phyloP scores from a whole-genome alignment of 345 rosid species.

The Populus davidiana region DNA sequence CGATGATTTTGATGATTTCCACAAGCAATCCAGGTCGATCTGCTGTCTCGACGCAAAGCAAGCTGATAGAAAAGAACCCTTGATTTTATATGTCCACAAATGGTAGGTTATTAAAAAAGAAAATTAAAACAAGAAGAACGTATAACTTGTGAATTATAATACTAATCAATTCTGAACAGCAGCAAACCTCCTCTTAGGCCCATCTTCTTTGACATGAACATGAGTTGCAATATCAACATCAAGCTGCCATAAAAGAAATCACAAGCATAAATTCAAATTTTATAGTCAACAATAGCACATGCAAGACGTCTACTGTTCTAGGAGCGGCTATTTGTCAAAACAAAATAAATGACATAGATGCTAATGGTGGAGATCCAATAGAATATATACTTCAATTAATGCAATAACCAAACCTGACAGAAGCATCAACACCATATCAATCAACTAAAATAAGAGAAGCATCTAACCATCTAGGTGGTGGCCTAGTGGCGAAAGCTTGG shows the following conservation, averaged over 20 bases:
- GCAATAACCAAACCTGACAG: not conserved
- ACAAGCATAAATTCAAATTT: not conserved
- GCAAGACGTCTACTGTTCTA: not conserved
- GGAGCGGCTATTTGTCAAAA: not conserved
- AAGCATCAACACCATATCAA: not conserved
- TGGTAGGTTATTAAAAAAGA: not conserved
- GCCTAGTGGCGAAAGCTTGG: too few species aligned
- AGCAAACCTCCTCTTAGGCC: conserved; percentile 79
- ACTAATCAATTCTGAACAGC: conserved; percentile 3
- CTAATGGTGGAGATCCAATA: not conserved
- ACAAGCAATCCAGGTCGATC: conserved; percentile 92
- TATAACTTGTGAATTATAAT: not conserved
- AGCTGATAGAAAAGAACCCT: conserved; percentile 41
- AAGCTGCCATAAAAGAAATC: conserved; percentile 49
- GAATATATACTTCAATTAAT: not conserved
- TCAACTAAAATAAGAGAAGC: not conserved
- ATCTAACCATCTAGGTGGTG: too few species aligned
- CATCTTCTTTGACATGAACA: conserved; percentile 68
- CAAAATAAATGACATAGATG: not conserved
- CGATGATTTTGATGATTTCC: conserved; percentile 78
- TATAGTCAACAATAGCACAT: not conserved
- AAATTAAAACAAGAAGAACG: not conserved
- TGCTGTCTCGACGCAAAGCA: conserved; percentile 83
- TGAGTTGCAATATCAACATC: conserved; percentile 88
- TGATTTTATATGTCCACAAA: not conserved